phyloP scores from a whole-genome alignment of 2,329 filamentous ascomycete species.

The Ramularia endophylla region DNA sequence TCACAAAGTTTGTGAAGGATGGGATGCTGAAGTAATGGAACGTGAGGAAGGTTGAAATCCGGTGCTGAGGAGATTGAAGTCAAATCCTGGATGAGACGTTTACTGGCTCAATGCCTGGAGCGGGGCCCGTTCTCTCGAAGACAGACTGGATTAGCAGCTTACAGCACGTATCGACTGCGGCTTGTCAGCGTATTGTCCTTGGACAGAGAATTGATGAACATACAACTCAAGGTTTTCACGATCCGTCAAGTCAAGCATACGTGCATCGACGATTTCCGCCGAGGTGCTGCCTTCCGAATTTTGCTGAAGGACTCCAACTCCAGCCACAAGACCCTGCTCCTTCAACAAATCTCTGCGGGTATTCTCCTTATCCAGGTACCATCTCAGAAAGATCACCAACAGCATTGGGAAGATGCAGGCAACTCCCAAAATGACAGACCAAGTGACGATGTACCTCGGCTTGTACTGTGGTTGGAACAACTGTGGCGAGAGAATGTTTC shows the following conservation, averaged over 20 bases:
- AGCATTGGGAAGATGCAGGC: conserved; percentile 34
- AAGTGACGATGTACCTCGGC: conserved; percentile 12
- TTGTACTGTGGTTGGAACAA: conserved; percentile 28
- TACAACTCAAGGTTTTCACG: conserved; percentile 21
- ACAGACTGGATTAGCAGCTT: too few relatives aligned
- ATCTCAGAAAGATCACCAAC: conserved; percentile 34
- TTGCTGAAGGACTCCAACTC: conserved; percentile 14
- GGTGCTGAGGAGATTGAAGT: too few relatives aligned
- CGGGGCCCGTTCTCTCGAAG: too few relatives aligned
- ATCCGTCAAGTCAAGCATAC: conserved; percentile 22
- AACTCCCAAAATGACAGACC: conserved; percentile 12
- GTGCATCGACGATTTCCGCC: conserved; percentile 21
- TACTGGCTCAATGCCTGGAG: too few relatives aligned
- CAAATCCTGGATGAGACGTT: too few relatives aligned
- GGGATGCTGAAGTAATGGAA: conserved; percentile 18
- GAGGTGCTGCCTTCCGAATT: conserved; percentile 9
- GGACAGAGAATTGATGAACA: too few relatives aligned
- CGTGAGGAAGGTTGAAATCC: too few relatives aligned
- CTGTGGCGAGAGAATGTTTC: conserved; percentile 34
- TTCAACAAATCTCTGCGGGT: conserved; percentile 30
- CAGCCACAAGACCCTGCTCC: conserved; percentile 8
- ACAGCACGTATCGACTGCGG: too few relatives aligned
- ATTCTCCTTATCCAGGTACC: conserved; percentile 38
- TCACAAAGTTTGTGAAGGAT: conserved; percentile 57
- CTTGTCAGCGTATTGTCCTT: too few relatives aligned